Evolutionary conservation across 179 eudicot genomes (phyloP), one percentile per base, ranked within the genome.

Genomic region (Heliamphora pulchella): DNA sequence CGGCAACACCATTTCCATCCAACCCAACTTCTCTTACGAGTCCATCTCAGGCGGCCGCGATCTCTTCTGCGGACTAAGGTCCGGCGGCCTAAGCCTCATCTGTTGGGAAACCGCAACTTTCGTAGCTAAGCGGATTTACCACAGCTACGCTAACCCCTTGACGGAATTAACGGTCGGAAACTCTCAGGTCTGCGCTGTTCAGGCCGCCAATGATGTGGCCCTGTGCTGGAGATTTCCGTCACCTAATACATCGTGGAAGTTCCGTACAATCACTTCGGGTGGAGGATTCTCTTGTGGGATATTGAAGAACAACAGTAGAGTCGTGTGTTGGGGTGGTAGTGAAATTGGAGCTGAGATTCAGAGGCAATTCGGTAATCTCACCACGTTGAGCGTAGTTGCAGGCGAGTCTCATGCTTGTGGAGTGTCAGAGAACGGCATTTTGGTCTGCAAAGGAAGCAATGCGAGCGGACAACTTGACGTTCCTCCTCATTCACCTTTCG

Each of bases 341-440:
- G 84, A 84, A 13, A 83, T 83, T 22, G 89, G 89, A 39, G 88
- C 76, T 88, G 46, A 58, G 48, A 88, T 96, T 39, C 84, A 87
- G 80, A 51, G 69, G 11, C 84, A 85, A 78, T 96, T 88, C 78
- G 64, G 48, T 8, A 81, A 87, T 71, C 43, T 80, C n/a, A 64
- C 89, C 0, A 89, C 94, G 98, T 6, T 53, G 18, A 89, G 79
- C 74, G 80, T 96, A 63, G 83, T 67, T 8, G 97, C 88, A 43
- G 99, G 98, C 63, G 96, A 74, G 64, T 11, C 91, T 64, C 72
- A 90, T 84, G 94, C 93, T 41, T 96, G 99, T 84, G 99, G 99
- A 58, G 85, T 91, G 66, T 71, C 62, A 20, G 50, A 67, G 84
- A 82, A 74, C 70, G 93, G 93, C 55, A 18, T 50, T 78, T 79